phyloP scores from a whole-genome alignment of 805 yeast species.

The Candida hispaniensis region DNA sequence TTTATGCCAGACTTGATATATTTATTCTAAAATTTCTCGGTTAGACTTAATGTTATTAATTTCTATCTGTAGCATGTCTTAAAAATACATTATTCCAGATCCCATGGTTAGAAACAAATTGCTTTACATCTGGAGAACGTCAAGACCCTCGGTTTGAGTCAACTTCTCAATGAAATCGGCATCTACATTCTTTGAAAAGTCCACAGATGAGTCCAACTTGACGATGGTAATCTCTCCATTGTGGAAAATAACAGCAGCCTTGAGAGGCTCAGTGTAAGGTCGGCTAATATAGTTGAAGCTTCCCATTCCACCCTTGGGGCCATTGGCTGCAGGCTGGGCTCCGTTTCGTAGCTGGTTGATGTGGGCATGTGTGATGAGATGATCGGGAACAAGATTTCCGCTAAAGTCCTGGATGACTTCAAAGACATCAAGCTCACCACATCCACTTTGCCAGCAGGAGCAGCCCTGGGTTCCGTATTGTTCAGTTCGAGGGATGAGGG shows the following conservation, averaged over 20 bases:
- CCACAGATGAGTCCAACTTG: slow-evolving; percentile 17
- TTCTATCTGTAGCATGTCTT: no score
- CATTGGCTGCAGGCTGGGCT: slow-evolving; percentile 39
- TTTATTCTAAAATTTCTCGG: no score
- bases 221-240: slow-evolving; percentile 19
- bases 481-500: slow-evolving; percentile 90
- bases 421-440: slow-evolving; percentile 95
- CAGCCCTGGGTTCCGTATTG: slow-evolving; percentile 81
- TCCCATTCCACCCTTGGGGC: slow-evolving; percentile 71
- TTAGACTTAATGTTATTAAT: no score
- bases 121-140: slow-evolving; percentile 1
- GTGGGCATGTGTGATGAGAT: no score
- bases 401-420: slow-evolving; percentile 77
- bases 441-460: slow-evolving; percentile 95
- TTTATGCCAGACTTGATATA: no score
- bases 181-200: slow-evolving; percentile 8
- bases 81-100: no score
- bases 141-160: background rate
- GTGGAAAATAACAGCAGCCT: slow-evolving; percentile 79
- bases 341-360: slow-evolving; percentile 17
- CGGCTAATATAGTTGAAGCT: slow-evolving; percentile 77
- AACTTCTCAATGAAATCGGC: slow-evolving; percentile 12
- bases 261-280: slow-evolving; percentile 66
- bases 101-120: background rate
- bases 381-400: slow-evolving; percentile 53